phyloP scores from a whole-genome alignment of 2,329 filamentous ascomycete species.

The Spiromastix sp. region DNA sequence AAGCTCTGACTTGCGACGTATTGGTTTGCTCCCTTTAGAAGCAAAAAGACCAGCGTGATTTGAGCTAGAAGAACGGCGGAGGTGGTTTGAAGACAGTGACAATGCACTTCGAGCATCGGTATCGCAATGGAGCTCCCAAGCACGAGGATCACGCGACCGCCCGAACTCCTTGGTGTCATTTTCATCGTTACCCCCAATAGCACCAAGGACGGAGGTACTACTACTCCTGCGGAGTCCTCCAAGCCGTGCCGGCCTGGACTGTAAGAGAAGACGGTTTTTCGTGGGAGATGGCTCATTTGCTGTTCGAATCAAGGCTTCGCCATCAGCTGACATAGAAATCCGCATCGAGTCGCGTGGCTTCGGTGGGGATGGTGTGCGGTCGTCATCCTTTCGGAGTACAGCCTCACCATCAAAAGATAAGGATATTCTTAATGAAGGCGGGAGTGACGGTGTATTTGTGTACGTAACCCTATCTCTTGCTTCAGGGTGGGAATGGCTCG shows the following conservation, averaged over 20 bases:
- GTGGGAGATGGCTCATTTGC: conserved; percentile 58
- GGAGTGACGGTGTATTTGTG: conserved; percentile 9
- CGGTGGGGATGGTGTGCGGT: conserved; percentile 31
- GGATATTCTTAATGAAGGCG: conserved; percentile 31
- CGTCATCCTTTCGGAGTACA: conserved; percentile 27
- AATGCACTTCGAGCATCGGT: conserved; percentile 68
- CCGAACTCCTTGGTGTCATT: conserved; percentile 47
- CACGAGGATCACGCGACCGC: conserved; percentile 74
- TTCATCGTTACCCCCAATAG: conserved; percentile 37
- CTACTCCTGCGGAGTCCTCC: conserved; percentile 57
- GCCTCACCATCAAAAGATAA: conserved; percentile 32
- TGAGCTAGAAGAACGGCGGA: conserved; percentile 56
- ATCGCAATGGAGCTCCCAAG: conserved; percentile 87
- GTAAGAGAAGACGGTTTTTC: conserved; percentile 41
- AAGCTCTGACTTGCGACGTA: conserved; percentile 43
- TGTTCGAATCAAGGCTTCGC: conserved; percentile 75
- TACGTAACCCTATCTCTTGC: conserved; percentile 8
- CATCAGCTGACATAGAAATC: conserved; percentile 75
- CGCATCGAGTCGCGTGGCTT: conserved; percentile 48
- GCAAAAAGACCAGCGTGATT: conserved; percentile 70
- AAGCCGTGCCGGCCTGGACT: conserved; percentile 37
- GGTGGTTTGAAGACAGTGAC: conserved; percentile 61
- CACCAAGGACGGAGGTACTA: conserved; percentile 53
- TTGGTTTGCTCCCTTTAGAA: conserved; percentile 52
- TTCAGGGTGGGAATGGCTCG: not conserved